Base-by-base conservation (phyloP, 345 rosid species). In the Rhodamnia argentea region DNA sequence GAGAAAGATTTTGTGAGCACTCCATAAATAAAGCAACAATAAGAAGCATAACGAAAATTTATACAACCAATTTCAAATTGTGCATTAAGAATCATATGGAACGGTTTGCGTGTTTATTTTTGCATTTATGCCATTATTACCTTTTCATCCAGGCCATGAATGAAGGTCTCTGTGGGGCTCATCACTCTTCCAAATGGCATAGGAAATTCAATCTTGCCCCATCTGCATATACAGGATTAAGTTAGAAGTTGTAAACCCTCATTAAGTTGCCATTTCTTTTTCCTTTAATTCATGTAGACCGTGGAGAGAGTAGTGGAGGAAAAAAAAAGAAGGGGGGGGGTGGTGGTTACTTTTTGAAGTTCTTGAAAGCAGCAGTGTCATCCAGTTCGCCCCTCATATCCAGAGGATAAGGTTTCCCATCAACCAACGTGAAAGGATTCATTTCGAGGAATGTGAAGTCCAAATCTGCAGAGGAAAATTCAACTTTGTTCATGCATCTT, bases 321-420 rank as follows among this genome's bases (percentile, higher is more conserved):
- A 2, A 37, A 75, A 84, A 60, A 86, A 87, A 82, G 5, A 85
- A 52, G 53, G 87, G 60, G 60, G 20, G 37, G 52, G n/a, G n/a
- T n/a, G n/a, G n/a, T n/a, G n/a, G 62, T 37, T 83, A 96, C 99
- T 94, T 97, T 90, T 95, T 95, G 90, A 97, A 97, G 95, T 96
- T 97, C 92, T 97, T 97, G 93, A 95, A 95, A 89, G 98, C 91
- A 87, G 99, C 99, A 84, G 99, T 97, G 90, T 96, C 99, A 84
- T 97, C 98, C 83, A 97, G 96, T 91, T 97, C 99, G 86, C 99
- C 98, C 90, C 99, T 95, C 98, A 96, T 96, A 89, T 97, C 99
- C 92, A 95, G 86, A 83, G 98, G 99, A 92, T 97, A 97, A 88
- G 99, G 99, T 92, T 93, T 97, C 87, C 96, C 95, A 83, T 95